Conservation (phyloP, 2,329 filamentous ascomycete species). For the Lachnellula hyalina region DNA sequence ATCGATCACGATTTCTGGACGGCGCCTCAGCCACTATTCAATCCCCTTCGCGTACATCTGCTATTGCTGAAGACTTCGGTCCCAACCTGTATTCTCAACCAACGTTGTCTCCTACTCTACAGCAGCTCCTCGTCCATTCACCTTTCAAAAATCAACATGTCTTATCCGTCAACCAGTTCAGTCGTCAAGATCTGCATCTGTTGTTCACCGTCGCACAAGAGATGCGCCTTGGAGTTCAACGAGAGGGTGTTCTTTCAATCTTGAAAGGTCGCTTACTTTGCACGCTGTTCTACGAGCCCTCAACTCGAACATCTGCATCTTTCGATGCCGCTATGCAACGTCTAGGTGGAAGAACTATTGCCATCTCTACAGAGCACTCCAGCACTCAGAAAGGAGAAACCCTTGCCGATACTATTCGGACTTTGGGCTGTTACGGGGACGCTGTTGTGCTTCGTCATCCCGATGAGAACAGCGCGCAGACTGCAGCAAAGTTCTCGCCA, state of each 20-base stretch:
- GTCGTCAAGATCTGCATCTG: constrained; percentile 78
- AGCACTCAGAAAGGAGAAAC: constrained; percentile 93
- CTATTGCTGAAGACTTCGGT: constrained; percentile 41
- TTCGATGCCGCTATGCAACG: constrained; percentile 99
- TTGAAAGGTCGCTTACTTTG: constrained; percentile 82
- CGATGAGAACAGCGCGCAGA: constrained; percentile 70
- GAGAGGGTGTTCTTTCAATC: constrained; percentile 81
- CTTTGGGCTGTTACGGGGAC: constrained; percentile 88
- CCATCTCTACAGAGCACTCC: constrained; percentile 76
- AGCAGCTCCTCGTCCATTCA: constrained; percentile 70
- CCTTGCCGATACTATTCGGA: constrained; percentile 88
- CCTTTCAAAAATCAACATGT: constrained; percentile 88
- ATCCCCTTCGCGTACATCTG: constrained; percentile 28
- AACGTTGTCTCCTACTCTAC: constrained; percentile 55
- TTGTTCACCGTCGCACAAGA: constrained; percentile 96
- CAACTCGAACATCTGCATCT: constrained; percentile 88
- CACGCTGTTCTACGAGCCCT: constrained; percentile 97
- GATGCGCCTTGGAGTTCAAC: constrained; percentile 92
- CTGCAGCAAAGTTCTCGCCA: constrained; percentile 79
- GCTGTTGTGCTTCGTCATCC: constrained; percentile 95
- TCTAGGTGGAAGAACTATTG: constrained; percentile 80
- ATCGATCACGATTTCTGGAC: constrained; percentile 34
- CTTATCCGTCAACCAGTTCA: constrained; percentile 87
- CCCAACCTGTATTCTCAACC: constrained; percentile 44
- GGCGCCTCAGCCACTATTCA: constrained; percentile 30